A percentile compares a stretch with the other conserved stretches of the same genome.
Evolutionary conservation across 2,329 filamentous ascomycete species (phyloP).

Genomic region (Cercospora zeae-maydis): DNA sequence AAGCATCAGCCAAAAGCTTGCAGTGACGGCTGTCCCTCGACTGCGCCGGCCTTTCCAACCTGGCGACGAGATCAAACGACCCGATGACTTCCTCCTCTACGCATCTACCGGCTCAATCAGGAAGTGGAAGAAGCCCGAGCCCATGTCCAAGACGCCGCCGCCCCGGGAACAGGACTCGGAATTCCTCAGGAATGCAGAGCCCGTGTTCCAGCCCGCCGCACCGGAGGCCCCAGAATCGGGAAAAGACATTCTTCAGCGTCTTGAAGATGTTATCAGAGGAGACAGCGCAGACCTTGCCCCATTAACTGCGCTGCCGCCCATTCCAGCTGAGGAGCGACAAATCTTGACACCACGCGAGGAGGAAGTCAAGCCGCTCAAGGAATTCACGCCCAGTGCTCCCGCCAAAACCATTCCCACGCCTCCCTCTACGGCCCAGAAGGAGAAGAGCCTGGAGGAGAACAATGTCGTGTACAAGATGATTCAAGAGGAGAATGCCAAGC

Average conservation of each 20-base stretch:
- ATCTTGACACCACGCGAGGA: constrained; percentile 10
- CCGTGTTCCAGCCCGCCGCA: constrained; percentile 5
- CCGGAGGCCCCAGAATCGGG: constrained; percentile 11
- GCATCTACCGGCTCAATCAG: constrained; percentile 12
- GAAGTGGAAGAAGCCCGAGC: constrained; percentile 13
- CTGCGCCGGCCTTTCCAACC: constrained; percentile 24
- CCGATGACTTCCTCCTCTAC: constrained; percentile 22
- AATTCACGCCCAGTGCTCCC: constrained; percentile 10
- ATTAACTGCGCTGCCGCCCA: constrained; percentile 12
- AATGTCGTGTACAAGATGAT: constrained; percentile 26
- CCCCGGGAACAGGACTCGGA: constrained; percentile 23
- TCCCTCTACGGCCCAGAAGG: constrained; percentile 20
- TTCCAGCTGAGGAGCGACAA: constrained; percentile 14
- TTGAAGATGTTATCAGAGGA: constrained; percentile 11
- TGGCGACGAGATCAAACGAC: constrained; percentile 24
- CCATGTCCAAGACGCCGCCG: constrained; percentile 16
- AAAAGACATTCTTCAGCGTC: constrained; percentile 10
- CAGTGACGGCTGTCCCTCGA: constrained; percentile 17
- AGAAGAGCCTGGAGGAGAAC: constrained; percentile 23
- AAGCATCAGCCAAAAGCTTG: constrained; percentile 15
- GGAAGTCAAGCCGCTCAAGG: constrained; percentile 11
- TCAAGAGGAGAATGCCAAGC: constrained; percentile 32
- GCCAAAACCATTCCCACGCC: constrained; percentile 11
- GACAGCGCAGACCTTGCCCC: constrained; percentile 1
- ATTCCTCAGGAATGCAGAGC: constrained; percentile 20